Percentiles rank a stretch among this genome's conserved stretches.
phyloP scores from a whole-genome alignment of 2,329 filamentous ascomycete genomes.

The Diplodia scrobiculata region DNA sequence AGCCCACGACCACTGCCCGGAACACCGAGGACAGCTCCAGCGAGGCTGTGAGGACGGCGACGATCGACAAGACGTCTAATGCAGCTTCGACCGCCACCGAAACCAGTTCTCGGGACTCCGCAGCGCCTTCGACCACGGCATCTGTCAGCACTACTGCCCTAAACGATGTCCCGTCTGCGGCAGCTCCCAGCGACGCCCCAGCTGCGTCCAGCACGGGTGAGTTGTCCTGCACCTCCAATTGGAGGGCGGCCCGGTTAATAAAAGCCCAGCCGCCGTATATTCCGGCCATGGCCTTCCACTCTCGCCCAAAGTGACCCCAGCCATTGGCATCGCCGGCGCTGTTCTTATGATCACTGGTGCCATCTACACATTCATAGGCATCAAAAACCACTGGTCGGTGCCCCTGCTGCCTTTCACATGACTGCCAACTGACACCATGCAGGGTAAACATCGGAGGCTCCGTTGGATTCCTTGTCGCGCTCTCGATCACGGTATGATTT shows the following conservation, averaged over 20 bases:
- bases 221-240: constrained; percentile 24
- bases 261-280: constrained; percentile 23
- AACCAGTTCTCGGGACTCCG: constrained; percentile 14
- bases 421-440: constrained; percentile 32
- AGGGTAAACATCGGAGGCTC: constrained; percentile 59
- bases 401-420: neutral
- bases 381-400: constrained; percentile 69
- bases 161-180: constrained; percentile 33
- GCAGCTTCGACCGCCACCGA: neutral
- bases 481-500: constrained; percentile 65
- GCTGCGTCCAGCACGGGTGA: constrained; percentile 36
- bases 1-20: neutral
- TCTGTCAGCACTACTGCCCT: constrained; percentile 22
- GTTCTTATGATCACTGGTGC: constrained; percentile 74
- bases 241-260: neutral
- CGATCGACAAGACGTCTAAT: neutral
- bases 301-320: constrained; percentile 74
- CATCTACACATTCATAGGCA: constrained; percentile 73
- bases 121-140: constrained; percentile 7
- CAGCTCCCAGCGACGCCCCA: constrained; percentile 32
- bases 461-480: constrained; percentile 68
- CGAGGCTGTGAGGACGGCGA: neutral
- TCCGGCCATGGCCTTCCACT: constrained; percentile 62
- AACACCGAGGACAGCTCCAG: neutral
- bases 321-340: constrained; percentile 74